These are phyloP conservation scores for Bruguiera parviflora DNA, from an alignment of 345 rosid species.

Conservation along the genomic window DNA sequence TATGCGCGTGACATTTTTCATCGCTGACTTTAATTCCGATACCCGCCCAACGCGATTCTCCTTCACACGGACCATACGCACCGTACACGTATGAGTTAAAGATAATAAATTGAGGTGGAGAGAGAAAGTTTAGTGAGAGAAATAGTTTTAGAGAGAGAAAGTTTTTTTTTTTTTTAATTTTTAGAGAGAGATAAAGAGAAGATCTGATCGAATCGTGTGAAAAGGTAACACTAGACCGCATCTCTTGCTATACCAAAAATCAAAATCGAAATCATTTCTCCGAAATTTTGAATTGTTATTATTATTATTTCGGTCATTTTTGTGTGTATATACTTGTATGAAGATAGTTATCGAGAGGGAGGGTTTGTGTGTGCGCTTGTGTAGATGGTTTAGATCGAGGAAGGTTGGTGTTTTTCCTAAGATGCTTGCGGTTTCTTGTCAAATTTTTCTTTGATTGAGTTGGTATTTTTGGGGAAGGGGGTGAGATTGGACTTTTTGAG, in stretches of 20 bases:
- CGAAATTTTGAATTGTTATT: neutral
- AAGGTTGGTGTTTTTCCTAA: neutral
- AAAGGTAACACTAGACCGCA: neutral
- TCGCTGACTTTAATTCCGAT: slow-evolving; percentile 1
- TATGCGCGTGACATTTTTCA: too few species aligned
- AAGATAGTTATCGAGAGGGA: slow-evolving; percentile 10
- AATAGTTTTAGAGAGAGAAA: neutral
- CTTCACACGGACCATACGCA: slow-evolving; percentile 15
- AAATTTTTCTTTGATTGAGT: slow-evolving; percentile 1
- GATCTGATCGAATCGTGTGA: slow-evolving; percentile 12
- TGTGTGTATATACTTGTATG: slow-evolving; percentile 15
- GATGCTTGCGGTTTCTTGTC: neutral
- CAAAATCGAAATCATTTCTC: neutral
- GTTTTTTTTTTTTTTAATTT: neutral
- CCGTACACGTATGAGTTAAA: slow-evolving; percentile 35
- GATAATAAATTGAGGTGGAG: slow-evolving; percentile 23
- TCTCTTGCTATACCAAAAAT: slow-evolving; percentile 6
- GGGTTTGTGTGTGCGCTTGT: neutral
- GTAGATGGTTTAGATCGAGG: slow-evolving; percentile 17
- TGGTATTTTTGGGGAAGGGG: neutral
- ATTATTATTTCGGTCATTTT: neutral
- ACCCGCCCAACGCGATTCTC: slow-evolving; percentile 13
- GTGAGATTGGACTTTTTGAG: slow-evolving; percentile 21
- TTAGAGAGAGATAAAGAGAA: slow-evolving; percentile 16
- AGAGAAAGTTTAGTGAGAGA: slow-evolving; percentile 16